Conservation (phyloP, 1,284 basidiomycete species). For the Ceratobasidium papillatum region DNA sequence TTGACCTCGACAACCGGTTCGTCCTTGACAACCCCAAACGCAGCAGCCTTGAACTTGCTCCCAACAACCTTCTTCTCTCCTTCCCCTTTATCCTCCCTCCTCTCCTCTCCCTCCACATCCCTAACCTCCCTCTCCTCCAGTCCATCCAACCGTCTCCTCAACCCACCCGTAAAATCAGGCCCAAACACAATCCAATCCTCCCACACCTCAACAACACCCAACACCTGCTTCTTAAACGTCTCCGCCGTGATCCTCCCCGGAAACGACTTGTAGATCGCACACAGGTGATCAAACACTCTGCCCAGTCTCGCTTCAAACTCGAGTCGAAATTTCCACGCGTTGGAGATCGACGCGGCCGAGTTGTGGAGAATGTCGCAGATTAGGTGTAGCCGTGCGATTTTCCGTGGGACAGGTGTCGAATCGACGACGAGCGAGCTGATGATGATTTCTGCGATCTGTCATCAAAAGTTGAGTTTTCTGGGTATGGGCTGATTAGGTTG, state of each 20-base stretch:
- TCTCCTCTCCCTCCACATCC: conserved; percentile 48
- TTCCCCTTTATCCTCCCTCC: conserved; percentile 44
- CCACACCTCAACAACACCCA: conserved; percentile 88
- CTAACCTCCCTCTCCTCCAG: conserved; percentile 51
- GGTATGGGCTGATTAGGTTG: background rate
- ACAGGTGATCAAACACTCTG: conserved; percentile 91
- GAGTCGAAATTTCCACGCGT: conserved; percentile 93
- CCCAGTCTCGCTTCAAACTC: conserved; percentile 89
- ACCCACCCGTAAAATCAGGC: conserved; percentile 77
- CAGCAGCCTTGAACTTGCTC: conserved; percentile 79
- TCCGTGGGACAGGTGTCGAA: conserved; percentile 91
- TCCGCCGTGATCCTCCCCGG: conserved; percentile 93
- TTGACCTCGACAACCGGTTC: conserved; percentile 41
- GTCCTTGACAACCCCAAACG: conserved; percentile 57
- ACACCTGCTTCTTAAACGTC: conserved; percentile 90
- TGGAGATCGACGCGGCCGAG: conserved; percentile 84
- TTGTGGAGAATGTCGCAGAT: conserved; percentile 99
- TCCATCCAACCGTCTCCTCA: conserved; percentile 78
- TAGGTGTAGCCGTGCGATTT: conserved; percentile 92
- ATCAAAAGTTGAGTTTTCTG: background rate
- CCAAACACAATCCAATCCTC: conserved; percentile 95
- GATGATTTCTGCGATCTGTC: conserved; percentile 85
- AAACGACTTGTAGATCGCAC: conserved; percentile 91
- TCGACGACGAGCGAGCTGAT: conserved; percentile 84
- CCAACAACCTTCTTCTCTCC: conserved; percentile 52